These are phyloP conservation scores for Perilla frutescens DNA, from an alignment of 257 asterid species.

Conservation along the genomic window DNA sequence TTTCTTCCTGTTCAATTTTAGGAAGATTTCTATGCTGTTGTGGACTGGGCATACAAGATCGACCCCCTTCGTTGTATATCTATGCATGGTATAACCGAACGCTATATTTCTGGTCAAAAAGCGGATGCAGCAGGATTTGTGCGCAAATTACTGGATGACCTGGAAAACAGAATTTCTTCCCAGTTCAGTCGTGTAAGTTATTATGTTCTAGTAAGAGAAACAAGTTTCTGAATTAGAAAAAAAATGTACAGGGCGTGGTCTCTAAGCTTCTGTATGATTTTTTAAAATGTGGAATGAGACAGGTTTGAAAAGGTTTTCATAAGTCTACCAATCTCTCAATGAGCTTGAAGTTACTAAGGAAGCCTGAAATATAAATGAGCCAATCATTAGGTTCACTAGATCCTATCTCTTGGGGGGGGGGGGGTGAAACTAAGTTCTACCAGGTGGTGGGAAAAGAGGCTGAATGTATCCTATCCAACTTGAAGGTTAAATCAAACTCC, in stretches of 20 bases:
- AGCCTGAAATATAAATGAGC: conserved; percentile 17
- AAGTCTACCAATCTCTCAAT: neutral
- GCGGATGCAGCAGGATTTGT: conserved; percentile 99
- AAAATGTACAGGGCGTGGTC: conserved; percentile 2
- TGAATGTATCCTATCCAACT: conserved; percentile 28
- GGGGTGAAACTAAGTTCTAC: neutral
- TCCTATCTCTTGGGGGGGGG: conserved; percentile 7
- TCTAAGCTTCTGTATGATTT: conserved; percentile 17
- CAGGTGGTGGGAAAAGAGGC: conserved; percentile 19
- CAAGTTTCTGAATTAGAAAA: conserved; percentile 13
- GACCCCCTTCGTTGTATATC: conserved; percentile 99
- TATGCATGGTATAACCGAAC: conserved; percentile 98
- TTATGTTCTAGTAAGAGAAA: conserved; percentile 22
- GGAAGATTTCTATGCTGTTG: conserved; percentile 99
- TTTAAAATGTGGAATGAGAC: neutral
- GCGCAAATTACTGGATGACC: conserved; percentile 93
- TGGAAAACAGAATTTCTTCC: conserved; percentile 79
- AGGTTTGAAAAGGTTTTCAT: conserved; percentile 1
- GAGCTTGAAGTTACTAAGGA: conserved; percentile 9
- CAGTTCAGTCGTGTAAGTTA: conserved; percentile 88
- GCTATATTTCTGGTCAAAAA: conserved; percentile 96
- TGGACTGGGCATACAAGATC: conserved; percentile 98
- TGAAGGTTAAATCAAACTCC: conserved; percentile 21
- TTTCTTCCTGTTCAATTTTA: conserved; percentile 41
- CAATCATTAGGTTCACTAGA: conserved; percentile 15